phyloP scores from a whole-genome alignment of 768 basidiomycete species.

The Pulveroboletus sp. region DNA sequence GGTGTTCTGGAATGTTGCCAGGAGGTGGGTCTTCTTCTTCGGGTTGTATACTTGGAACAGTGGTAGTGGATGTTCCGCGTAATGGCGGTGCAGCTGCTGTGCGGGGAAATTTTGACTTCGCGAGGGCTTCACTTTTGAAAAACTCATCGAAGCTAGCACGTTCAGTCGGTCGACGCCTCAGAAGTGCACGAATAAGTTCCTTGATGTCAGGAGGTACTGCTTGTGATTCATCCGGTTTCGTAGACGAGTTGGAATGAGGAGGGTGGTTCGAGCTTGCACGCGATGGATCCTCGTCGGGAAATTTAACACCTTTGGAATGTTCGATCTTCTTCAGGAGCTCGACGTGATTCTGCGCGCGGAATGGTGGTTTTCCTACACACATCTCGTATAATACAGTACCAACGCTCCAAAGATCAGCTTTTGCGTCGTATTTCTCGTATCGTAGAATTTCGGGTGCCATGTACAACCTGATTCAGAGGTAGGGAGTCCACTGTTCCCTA shows the following conservation, averaged over 20 bases:
- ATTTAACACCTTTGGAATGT: slow-evolving; percentile 84
- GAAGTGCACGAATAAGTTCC: slow-evolving; percentile 73
- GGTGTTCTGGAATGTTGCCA: slow-evolving; percentile 63
- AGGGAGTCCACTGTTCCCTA: background rate
- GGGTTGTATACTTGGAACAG: slow-evolving; percentile 17
- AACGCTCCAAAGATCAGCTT: slow-evolving; percentile 97
- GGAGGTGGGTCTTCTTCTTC: slow-evolving; percentile 32
- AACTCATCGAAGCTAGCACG: slow-evolving; percentile 90
- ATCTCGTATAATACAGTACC: slow-evolving; percentile 97
- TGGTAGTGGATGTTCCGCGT: slow-evolving; percentile 8
- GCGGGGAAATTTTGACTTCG: slow-evolving; percentile 72
- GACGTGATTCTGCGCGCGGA: slow-evolving; percentile 93
- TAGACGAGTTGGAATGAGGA: slow-evolving; percentile 11
- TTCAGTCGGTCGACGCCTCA: slow-evolving; percentile 81
- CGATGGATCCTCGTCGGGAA: slow-evolving; percentile 82
- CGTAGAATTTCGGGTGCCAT: slow-evolving; percentile 99
- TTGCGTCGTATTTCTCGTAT: slow-evolving; percentile 97
- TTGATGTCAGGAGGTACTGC: slow-evolving; percentile 82
- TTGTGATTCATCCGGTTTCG: slow-evolving; percentile 44
- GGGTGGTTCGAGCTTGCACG: slow-evolving; percentile 37
- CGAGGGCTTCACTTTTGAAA: slow-evolving; percentile 76
- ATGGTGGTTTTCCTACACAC: slow-evolving; percentile 89
- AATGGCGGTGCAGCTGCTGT: slow-evolving; percentile 29
- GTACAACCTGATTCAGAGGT: slow-evolving; percentile 59
- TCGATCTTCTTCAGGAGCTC: slow-evolving; percentile 94